Base-by-base conservation (phyloP, 768 basidiomycete species). In the Tulasnella calospora region DNA sequence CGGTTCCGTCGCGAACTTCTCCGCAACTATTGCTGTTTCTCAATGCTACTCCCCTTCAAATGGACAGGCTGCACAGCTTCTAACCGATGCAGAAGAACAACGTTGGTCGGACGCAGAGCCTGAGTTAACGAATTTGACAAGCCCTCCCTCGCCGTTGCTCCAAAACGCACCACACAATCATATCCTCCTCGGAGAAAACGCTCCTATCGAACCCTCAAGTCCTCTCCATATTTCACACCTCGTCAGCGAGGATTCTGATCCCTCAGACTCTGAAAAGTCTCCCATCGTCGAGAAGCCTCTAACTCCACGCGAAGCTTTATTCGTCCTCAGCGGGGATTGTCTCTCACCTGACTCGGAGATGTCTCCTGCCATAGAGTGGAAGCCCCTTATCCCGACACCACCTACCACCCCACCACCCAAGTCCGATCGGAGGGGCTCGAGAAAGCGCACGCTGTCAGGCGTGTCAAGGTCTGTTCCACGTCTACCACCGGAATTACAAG, bases 401-500 rank as follows among this genome's bases (percentile, higher is more conserved):
- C 12, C 41, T 10, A 44, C 5, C 23, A 36, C 33, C 23, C 21
- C 74, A n/a, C 2, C 9, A 2, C 38, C 74, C 30, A n/a, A 12
- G 13, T 15, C 41, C 23, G 51, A 75, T 13, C 44, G 44, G 35
- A 38, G 74, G 35, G 13, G 12, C 13, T 44, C 41, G 41, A 47
- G 55, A 7, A 23, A 74, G 10, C 44, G 3, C 27, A 75, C 33
- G 55, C 27, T 36, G 36, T 47, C 47, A 6, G 51, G 38, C 30
- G 74, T 35, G 30, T 8, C 33, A 5, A 47, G 15, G 19, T 69
- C 76, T 55, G 3, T 71, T 67, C 10, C 76, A 15, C 38, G 13
- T 40, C 57, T 77, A 15, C 76, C 76, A 12, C 2, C 61, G 1
- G 69, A 77, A 41, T 77, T 77, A 4, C 38, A 75, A 38, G 74